Base-by-base conservation (phyloP, 371 early-diverging fungal species). In the Sporodiniella umbellata region DNA sequence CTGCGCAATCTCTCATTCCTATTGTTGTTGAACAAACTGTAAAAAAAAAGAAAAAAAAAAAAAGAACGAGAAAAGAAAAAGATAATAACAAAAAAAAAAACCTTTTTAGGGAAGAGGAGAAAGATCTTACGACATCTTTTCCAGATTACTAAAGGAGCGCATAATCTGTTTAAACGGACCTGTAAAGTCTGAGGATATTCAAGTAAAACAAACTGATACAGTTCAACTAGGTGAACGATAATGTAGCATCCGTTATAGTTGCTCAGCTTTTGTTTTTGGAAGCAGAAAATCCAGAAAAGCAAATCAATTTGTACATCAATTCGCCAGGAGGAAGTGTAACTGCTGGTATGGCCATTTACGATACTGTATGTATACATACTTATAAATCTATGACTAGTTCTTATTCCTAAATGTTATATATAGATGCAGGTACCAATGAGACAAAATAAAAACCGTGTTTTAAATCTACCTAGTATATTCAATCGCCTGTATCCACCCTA, bases 241-340 rank as follows among this genome's bases (percentile, higher is more conserved):
- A 74, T 28, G 71, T 89, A 15, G 86, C 96, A 0, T 80, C 95
- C 0, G 78, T 93, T 3, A 78, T 97, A 30, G 91, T 96, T 1
- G 99, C 99, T 0, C 97, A 96, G 70, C 72, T 98, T 8, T 70
- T 98, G 48, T 97, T 96, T 64, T 79, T 97, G 30, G 99, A 98
- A 54, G 88, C 96, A 7, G 96, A 96, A 71, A 90, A 92, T 55
- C 88, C 93, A 21, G 91, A 90, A 42, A 94, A 94, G 62, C 93
- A 89, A 11, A 93, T 98, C 51, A 86, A 83, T 45, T 64, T 98
- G 37, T 98, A 98, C 69, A 95, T 98, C 72, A 98, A 98, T 66
- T 88, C 88, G 28, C 99, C 99, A 0, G 97, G 99, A 28, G 97
- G 98, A 28, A 85, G 85, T 63, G 97, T 98, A 17, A 96, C 97